phyloP scores from a whole-genome alignment of 495 filamentous ascomycete genomes.

The Penicillium desertorum region DNA sequence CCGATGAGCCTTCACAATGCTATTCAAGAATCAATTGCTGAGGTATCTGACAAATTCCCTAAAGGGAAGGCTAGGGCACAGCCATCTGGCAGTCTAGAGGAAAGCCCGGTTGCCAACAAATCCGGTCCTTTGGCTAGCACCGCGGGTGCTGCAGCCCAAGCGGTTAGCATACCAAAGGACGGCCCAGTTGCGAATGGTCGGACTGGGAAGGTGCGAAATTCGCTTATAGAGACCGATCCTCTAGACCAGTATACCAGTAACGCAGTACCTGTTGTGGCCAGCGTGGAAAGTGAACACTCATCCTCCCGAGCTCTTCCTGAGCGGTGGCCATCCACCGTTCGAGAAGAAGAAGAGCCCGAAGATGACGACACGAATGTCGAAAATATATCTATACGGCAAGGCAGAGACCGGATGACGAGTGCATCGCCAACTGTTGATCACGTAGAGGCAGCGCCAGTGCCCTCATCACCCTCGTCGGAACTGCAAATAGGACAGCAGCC shows the following conservation, averaged over 20 bases:
- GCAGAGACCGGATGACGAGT: constrained; percentile 12
- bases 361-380: constrained; percentile 12
- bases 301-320: constrained; percentile 28
- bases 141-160: constrained; percentile 38
- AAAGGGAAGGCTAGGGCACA: constrained; percentile 33
- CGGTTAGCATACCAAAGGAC: constrained; percentile 22
- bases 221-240: constrained; percentile 12
- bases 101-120: constrained; percentile 44
- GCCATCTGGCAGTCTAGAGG: constrained; percentile 41
- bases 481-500: constrained; percentile 12
- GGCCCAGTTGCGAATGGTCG: constrained; percentile 8
- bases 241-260: constrained; percentile 5
- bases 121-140: constrained; percentile 39
- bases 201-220: background rate
- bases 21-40: constrained; percentile 38
- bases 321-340: constrained; percentile 62
- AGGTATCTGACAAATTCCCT: constrained; percentile 48
- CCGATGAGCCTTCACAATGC: constrained; percentile 18
- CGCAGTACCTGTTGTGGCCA: background rate
- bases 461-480: constrained; percentile 15
- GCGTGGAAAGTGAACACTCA: constrained; percentile 9
- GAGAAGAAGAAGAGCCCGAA: constrained; percentile 60
- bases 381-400: constrained; percentile 5
- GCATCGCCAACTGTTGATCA: constrained; percentile 20
- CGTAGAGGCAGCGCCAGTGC: constrained; percentile 15